A percentile compares a stretch with the other conserved stretches of the same genome.
Evolutionary conservation across 129 eudicot genomes (phyloP).

Genomic region (Escallonia herrerae): DNA sequence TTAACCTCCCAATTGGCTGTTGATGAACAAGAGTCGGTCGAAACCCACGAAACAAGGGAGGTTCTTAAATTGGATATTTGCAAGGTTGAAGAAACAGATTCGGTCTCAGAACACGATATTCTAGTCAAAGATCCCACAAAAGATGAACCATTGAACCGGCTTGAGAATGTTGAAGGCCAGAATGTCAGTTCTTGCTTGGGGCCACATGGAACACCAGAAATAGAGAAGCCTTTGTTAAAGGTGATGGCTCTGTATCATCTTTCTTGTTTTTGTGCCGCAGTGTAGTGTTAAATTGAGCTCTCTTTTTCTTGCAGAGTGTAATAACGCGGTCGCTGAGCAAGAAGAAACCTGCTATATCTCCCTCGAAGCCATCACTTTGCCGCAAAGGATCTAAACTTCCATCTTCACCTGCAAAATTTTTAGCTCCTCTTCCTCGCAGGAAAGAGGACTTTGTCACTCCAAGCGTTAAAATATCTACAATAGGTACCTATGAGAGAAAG

Average conservation of each 20-base stretch:
- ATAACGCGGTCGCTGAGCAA: slow-evolving; percentile 29
- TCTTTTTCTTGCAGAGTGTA: not conserved
- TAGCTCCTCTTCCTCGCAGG: slow-evolving; percentile 35
- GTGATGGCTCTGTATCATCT: slow-evolving; percentile 17
- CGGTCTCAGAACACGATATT: slow-evolving; percentile 1
- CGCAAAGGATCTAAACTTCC: slow-evolving; percentile 18
- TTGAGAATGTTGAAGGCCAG: slow-evolving; percentile 28
- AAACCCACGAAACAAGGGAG: slow-evolving; percentile 4
- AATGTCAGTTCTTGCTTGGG: slow-evolving; percentile 30
- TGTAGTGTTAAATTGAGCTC: not conserved
- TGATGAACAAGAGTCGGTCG: not conserved
- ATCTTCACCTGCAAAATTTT: slow-evolving; percentile 33
- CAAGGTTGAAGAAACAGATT: not conserved
- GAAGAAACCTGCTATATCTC: slow-evolving; percentile 41
- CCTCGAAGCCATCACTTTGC: slow-evolving; percentile 20
- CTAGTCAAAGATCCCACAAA: slow-evolving; percentile 7
- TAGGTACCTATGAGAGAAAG: slow-evolving; percentile 31
- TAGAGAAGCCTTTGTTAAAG: slow-evolving; percentile 37
- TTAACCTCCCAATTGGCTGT: slow-evolving; percentile 2
- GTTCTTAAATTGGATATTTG: not conserved
- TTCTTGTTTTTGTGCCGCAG: not conserved
- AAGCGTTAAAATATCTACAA: slow-evolving; percentile 24
- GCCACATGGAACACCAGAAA: slow-evolving; percentile 36
- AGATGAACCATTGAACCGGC: slow-evolving; percentile 12
- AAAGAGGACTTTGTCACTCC: slow-evolving; percentile 56